phyloP scores from a whole-genome alignment of 2,329 filamentous ascomycete genomes.

The Metarhizium guizhouense region DNA sequence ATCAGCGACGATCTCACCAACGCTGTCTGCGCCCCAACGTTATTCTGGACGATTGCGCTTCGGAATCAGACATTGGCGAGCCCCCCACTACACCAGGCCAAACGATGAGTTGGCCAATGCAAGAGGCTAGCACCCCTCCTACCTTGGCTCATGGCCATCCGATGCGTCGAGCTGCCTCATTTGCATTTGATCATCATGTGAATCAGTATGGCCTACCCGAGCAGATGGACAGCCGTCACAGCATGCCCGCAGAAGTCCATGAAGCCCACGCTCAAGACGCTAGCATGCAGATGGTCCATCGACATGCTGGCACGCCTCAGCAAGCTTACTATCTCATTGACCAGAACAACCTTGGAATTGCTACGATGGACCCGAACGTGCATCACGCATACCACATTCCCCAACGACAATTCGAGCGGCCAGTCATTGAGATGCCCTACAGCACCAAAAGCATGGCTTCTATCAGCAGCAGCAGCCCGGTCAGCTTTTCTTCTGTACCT shows the following conservation, averaged over 20 bases:
- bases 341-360: conserved; percentile 52
- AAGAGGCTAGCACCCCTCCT: conserved; percentile 29
- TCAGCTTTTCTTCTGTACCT: conserved; percentile 46
- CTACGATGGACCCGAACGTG: conserved; percentile 49
- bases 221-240: conserved; percentile 37
- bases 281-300: conserved; percentile 38
- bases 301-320: conserved; percentile 36
- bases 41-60: conserved; percentile 42
- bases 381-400: conserved; percentile 43
- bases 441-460: conserved; percentile 37
- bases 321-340: conserved; percentile 50
- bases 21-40: conserved; percentile 48
- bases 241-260: conserved; percentile 32
- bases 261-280: conserved; percentile 37
- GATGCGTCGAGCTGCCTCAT: conserved; percentile 45
- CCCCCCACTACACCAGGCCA: conserved; percentile 50
- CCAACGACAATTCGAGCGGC: conserved; percentile 37
- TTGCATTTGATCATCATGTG: conserved; percentile 43
- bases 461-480: conserved; percentile 51
- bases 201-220: conserved; percentile 31
- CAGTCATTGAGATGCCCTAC: conserved; percentile 41
- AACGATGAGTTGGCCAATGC: conserved; percentile 42
- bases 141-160: conserved; percentile 27
- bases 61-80: conserved; percentile 49
- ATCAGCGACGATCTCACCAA: conserved; percentile 53